Conservation (phyloP, 495 filamentous ascomycete genomes). For the Aspergillus egyptiacus region DNA sequence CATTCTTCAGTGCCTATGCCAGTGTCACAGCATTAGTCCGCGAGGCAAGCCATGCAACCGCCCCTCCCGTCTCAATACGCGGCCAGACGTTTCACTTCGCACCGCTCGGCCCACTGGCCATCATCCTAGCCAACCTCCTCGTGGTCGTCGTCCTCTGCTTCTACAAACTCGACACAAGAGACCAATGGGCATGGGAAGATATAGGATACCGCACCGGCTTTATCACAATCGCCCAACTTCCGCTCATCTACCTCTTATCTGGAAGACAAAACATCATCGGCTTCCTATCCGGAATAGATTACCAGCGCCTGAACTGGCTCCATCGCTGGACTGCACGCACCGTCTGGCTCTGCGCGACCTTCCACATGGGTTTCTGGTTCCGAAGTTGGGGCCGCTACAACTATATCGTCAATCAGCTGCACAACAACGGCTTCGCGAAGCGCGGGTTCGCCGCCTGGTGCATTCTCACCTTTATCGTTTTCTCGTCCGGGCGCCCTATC, state of each 20-base stretch:
- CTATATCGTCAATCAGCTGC: constrained; percentile 56
- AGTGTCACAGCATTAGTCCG: constrained; percentile 62
- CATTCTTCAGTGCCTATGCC: constrained; percentile 51
- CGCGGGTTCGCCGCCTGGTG: constrained; percentile 70
- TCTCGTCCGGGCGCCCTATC: constrained; percentile 63
- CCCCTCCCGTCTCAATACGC: constrained; percentile 46
- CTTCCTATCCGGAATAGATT: constrained; percentile 57
- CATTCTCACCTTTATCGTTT: constrained; percentile 63
- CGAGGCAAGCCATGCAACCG: constrained; percentile 60
- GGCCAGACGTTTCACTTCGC: constrained; percentile 43
- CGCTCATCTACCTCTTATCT: constrained; percentile 70
- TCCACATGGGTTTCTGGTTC: constrained; percentile 72
- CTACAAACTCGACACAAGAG: constrained; percentile 33
- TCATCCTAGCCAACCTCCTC: constrained; percentile 37
- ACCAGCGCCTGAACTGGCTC: constrained; percentile 77
- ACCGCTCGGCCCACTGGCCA: constrained; percentile 31
- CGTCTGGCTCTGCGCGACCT: constrained; percentile 65
- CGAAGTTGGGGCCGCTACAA: constrained; percentile 59
- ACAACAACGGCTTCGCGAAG: constrained; percentile 57
- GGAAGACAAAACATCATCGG: constrained; percentile 75
- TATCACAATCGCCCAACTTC: constrained; percentile 75
- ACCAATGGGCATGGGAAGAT: constrained; percentile 53
- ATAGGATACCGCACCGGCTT: constrained; percentile 73
- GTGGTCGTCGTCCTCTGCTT: constrained; percentile 38
- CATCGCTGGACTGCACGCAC: constrained; percentile 76